phyloP scores from a whole-genome alignment of 2,329 filamentous ascomycete species.

The Coniochaeta sp. region DNA sequence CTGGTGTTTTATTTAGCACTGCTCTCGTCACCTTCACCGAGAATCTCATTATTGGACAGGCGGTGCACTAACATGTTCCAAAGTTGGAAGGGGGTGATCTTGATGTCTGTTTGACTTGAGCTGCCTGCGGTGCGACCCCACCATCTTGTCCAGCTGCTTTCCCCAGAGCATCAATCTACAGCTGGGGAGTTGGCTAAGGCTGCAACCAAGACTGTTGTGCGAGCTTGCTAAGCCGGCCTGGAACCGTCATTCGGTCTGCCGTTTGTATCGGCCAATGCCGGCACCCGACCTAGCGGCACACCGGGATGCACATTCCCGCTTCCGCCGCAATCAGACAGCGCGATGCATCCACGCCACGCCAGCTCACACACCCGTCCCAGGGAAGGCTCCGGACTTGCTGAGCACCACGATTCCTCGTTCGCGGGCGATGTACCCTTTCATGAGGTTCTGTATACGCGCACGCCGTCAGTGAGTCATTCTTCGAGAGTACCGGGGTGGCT shows the following conservation, averaged over 20 bases:
- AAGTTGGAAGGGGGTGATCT: background rate
- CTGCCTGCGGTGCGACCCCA: background rate
- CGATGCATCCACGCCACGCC: slow-evolving; percentile 1
- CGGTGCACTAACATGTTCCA: background rate
- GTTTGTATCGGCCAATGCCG: background rate
- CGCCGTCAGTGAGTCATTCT: slow-evolving; percentile 21
- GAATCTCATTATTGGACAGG: background rate
- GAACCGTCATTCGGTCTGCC: background rate
- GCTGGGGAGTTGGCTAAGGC: background rate
- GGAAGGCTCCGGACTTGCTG: slow-evolving; percentile 89
- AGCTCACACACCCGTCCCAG: slow-evolving; percentile 67
- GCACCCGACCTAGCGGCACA: background rate
- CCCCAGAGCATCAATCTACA: background rate
- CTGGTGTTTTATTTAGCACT: background rate
- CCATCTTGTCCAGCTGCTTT: background rate
- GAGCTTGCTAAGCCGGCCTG: background rate
- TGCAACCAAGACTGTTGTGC: background rate
- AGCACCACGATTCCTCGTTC: slow-evolving; percentile 86
- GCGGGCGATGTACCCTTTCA: slow-evolving; percentile 97
- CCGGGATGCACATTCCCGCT: background rate
- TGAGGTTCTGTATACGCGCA: slow-evolving; percentile 58
- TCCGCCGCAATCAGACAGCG: background rate
- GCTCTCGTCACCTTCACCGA: background rate
- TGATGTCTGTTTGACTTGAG: background rate
- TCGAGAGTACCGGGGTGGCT: background rate